Conservation (phyloP, 371 early-diverging fungal genomes). For the Batrachochytrium dendrobatidis region DNA sequence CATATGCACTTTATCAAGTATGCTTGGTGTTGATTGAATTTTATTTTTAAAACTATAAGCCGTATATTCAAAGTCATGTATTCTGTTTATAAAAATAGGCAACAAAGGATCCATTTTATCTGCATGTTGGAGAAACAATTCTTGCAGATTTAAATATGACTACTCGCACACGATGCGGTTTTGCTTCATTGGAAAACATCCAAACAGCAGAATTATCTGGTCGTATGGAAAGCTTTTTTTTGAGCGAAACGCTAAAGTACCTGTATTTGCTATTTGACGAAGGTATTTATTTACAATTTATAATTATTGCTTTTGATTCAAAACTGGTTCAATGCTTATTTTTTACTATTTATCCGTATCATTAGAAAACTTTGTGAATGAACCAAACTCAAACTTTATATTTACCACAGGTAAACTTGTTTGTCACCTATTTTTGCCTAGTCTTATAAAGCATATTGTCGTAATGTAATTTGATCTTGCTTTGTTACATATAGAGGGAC, state of each 20-base stretch:
- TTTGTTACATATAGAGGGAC: conserved; percentile 55
- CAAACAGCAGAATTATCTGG: conserved; percentile 58
- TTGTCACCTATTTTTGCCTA: neutral
- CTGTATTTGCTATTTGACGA: conserved; percentile 81
- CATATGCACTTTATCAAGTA: conserved; percentile 80
- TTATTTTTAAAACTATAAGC: neutral
- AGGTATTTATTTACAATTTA: conserved; percentile 16
- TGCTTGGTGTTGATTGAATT: neutral
- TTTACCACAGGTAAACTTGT: conserved; percentile 64
- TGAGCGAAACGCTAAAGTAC: conserved; percentile 94
- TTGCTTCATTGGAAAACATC: conserved; percentile 67
- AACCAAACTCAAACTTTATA: conserved; percentile 64
- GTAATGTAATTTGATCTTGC: neutral
- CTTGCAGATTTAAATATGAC: conserved; percentile 66
- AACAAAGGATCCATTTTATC: conserved; percentile 82
- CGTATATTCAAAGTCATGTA: neutral
- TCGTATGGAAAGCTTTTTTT: conserved; percentile 90
- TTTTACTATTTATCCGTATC: neutral
- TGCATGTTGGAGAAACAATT: conserved; percentile 81
- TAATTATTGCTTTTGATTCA: neutral
- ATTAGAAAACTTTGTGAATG: conserved; percentile 45
- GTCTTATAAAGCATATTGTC: neutral
- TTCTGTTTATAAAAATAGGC: conserved; percentile 41
- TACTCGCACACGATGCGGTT: conserved; percentile 76
- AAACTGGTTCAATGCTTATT: neutral